These are phyloP conservation scores for Lactifluus piperatus DNA, from an alignment of 768 basidiomycete genomes.

Conservation along the genomic window DNA sequence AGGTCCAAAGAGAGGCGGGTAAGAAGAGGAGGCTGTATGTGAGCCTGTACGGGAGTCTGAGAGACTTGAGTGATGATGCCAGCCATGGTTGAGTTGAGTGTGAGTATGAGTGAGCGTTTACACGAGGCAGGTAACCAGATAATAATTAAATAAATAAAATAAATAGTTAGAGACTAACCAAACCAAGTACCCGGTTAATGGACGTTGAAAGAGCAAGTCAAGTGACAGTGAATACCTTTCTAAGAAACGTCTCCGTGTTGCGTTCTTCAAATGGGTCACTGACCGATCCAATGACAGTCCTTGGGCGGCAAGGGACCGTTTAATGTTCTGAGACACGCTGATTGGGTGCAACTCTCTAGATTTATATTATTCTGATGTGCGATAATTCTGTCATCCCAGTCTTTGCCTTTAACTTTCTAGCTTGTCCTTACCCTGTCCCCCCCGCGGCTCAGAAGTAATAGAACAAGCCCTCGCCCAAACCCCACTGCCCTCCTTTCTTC, in stretches of 20 bases:
- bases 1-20: conserved; percentile 87
- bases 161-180: not conserved
- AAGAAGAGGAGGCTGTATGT: conserved; percentile 79
- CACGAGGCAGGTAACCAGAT: not conserved
- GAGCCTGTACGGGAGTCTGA: conserved; percentile 55
- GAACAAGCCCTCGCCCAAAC: conserved; percentile 9
- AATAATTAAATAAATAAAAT: not conserved
- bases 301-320: conserved; percentile 17
- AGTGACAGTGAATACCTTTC: conserved; percentile 12
- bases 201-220: not conserved
- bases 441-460: conserved; percentile 13
- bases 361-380: conserved; percentile 18
- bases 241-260: conserved; percentile 13
- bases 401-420: conserved; percentile 12
- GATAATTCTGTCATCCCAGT: conserved; percentile 11
- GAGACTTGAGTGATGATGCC: conserved; percentile 44
- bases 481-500: conserved; percentile 1
- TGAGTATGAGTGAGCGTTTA: not conserved
- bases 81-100: conserved; percentile 33
- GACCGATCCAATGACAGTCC: conserved; percentile 16
- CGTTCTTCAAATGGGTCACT: conserved; percentile 12
- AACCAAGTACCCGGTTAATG: not conserved
- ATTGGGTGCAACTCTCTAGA: conserved; percentile 11
- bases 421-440: not conserved
- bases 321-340: conserved; percentile 8